Evolutionary conservation across 495 filamentous ascomycete species (phyloP), one percentile per base, ranked within the genome.

Genomic region (Penicillium manginii): DNA sequence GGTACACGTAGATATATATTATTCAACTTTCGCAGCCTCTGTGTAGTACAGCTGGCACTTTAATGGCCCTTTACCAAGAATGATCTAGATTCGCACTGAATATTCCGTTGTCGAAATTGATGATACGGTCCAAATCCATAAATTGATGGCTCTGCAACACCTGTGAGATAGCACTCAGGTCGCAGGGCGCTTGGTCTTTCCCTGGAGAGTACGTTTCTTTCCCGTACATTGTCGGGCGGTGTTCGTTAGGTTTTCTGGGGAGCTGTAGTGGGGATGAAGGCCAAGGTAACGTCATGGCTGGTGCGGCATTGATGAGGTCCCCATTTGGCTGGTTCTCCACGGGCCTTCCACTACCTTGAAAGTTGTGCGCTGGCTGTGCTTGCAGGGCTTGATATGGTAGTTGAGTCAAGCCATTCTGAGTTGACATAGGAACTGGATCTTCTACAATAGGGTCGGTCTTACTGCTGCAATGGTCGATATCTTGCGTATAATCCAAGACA

Each of bases 51-150:
- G n/a, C n/a, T n/a, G n/a, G n/a, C n/a, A n/a, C n/a, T n/a, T n/a
- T n/a, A 37, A 1, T 37, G 35, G 11, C 29, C 18, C 49, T 51
- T 51, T 18, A 51, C 49, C 49, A 51, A 51, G 49, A 35, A 10
- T 19, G 31, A 4, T 51, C 49, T 51, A 18, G 49, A 54, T 45
- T 43, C 6, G 52, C 52, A 31, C 39, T 54, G 52, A 54, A 54
- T n/a, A 54, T 54, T 23, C 52, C 52, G 23, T 54, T 32, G 14
- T 54, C 35, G 52, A 54, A 54, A 43, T n/a, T 54, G 52, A 54
- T 54, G 52, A 54, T 54, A 19, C 52, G 52, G 39, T 54, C 52
- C 52, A 54, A 29, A 43, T 54, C 52, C 52, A 54, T 54, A 23
- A 45, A 54, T 43, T 54, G 35, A 31, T 40, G 33, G 29, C 39